A percentile compares a stretch with the other conserved stretches of the same genome.
Conservation (phyloP, 2,329 filamentous ascomycete species). For the Hypomyces perniciosus region DNA sequence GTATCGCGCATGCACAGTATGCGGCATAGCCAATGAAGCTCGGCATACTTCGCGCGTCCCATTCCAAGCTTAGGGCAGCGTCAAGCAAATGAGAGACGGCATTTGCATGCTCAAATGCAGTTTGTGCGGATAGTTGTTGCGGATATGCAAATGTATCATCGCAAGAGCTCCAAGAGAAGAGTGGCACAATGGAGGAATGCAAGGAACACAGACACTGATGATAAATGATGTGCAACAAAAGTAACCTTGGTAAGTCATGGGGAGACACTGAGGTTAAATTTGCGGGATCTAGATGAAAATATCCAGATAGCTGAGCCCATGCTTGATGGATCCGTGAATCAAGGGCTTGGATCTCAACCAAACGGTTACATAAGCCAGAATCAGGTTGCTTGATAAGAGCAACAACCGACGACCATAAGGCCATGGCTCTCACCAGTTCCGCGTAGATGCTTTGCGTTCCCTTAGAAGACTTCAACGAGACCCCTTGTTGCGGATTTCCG, state of each 20-base stretch:
- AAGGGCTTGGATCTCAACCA: not conserved
- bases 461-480: constrained; percentile 1
- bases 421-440: constrained; percentile 2
- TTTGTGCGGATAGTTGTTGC: constrained; percentile 18
- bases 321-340: constrained; percentile 1
- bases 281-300: not conserved
- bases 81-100: constrained; percentile 13
- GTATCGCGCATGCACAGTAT: constrained; percentile 18
- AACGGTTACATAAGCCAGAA: not conserved
- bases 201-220: constrained; percentile 17
- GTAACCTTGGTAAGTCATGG: not conserved
- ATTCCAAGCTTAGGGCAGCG: not conserved
- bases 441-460: constrained; percentile 2
- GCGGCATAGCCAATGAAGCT: constrained; percentile 18
- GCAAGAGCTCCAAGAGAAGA: constrained; percentile 16
- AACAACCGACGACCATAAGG: not conserved
- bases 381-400: not conserved
- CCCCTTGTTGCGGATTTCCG: not conserved
- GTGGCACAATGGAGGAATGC: constrained; percentile 18
- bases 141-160: constrained; percentile 11
- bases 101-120: constrained; percentile 17
- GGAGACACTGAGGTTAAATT: not conserved
- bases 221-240: constrained; percentile 12
- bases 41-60: constrained; percentile 6
- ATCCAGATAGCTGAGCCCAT: not conserved